A percentile compares a stretch with the other conserved stretches of the same genome.
phyloP scores from a whole-genome alignment of 2,329 filamentous ascomycete species.

The Cephalotrichum gorgonifer region DNA sequence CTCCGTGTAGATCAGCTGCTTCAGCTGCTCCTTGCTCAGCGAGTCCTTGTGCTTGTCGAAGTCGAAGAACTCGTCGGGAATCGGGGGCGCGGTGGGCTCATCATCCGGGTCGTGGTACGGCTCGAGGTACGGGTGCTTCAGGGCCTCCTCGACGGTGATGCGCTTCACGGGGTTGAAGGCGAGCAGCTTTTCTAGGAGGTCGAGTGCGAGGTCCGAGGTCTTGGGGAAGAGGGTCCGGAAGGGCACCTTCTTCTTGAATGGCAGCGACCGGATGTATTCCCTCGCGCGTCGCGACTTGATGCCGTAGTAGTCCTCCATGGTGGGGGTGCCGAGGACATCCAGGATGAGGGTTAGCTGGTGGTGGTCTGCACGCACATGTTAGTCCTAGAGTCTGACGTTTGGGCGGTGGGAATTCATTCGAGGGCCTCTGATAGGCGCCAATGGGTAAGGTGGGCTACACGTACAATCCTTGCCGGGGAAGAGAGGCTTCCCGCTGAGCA shows the following conservation, averaged over 20 bases:
- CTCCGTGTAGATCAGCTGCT: constrained; percentile 94
- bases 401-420: no score
- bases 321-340: constrained; percentile 93
- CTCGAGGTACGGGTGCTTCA: constrained; percentile 96
- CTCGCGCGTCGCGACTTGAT: constrained; percentile 97
- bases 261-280: constrained; percentile 95
- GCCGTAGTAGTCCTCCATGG: constrained; percentile 99
- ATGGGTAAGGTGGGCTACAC: constrained; percentile 23
- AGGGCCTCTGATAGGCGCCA: not conserved
- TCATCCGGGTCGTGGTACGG: constrained; percentile 98
- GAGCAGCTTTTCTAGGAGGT: constrained; percentile 87
- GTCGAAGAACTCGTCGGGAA: constrained; percentile 98
- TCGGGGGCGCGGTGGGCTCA: constrained; percentile 91
- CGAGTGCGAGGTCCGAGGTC: constrained; percentile 93
- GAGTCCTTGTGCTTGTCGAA: constrained; percentile 99
- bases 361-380: constrained; percentile 60
- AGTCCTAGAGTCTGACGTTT: not conserved
- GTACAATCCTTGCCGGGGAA: constrained; percentile 98
- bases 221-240: constrained; percentile 97
- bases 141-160: constrained; percentile 92
- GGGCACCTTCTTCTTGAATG: constrained; percentile 99
- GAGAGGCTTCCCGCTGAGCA: constrained; percentile 95
- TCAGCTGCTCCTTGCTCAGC: constrained; percentile 95
- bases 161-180: constrained; percentile 98
- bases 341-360: constrained; percentile 96